Conservation (phyloP, 2,329 filamentous ascomycete genomes). For the Annulohypoxylon truncatum region DNA sequence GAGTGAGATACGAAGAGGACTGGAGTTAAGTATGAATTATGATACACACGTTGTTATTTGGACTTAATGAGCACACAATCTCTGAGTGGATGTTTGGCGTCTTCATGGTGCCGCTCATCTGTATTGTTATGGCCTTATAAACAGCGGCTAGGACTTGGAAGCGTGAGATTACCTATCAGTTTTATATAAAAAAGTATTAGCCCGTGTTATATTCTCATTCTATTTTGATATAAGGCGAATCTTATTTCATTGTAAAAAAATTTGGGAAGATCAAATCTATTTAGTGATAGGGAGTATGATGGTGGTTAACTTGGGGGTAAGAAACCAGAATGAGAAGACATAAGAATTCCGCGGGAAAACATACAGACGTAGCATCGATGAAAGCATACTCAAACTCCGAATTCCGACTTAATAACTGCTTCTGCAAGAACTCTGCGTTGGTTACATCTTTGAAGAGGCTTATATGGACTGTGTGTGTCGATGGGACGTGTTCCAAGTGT, state of each 20-base stretch:
- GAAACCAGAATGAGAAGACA: no score
- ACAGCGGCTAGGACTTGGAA: slow-evolving; percentile 79
- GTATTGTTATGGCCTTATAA: slow-evolving; percentile 79
- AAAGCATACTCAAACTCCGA: slow-evolving; percentile 91
- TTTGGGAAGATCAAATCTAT: no score
- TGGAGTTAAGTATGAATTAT: neutral
- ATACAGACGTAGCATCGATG: slow-evolving; percentile 83
- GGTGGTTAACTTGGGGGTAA: neutral
- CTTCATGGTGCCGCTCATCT: slow-evolving; percentile 70
- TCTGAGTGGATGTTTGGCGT: slow-evolving; percentile 91
- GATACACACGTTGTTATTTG: slow-evolving; percentile 79
- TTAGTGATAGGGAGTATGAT: neutral
- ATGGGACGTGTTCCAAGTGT: slow-evolving; percentile 79
- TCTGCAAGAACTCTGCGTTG: slow-evolving; percentile 82
- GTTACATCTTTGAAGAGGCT: slow-evolving; percentile 79
- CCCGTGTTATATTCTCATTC: neutral
- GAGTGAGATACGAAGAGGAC: neutral
- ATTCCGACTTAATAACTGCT: slow-evolving; percentile 88
- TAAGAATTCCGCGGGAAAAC: slow-evolving; percentile 59
- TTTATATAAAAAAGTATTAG: neutral
- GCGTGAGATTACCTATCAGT: slow-evolving; percentile 73
- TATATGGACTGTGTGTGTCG: slow-evolving; percentile 74
- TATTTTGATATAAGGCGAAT: no score
- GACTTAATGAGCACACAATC: slow-evolving; percentile 81
- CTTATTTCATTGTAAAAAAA: no score